Percentiles rank a stretch among this genome's conserved stretches.
Conservation (phyloP, 176 grass and related monocot species). For the Oryza nivara region DNA sequence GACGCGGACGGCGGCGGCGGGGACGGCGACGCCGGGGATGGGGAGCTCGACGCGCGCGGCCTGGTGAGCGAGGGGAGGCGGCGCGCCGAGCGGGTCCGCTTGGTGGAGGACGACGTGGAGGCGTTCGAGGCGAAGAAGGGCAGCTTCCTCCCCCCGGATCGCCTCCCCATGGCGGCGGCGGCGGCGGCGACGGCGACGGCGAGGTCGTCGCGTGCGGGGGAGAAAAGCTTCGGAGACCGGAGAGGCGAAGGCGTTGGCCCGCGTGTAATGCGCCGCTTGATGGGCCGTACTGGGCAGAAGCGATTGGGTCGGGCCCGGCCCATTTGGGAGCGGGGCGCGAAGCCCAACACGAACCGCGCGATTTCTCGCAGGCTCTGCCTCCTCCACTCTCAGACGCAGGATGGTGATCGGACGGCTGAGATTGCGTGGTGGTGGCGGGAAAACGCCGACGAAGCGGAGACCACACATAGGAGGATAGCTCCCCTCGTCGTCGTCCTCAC, state of each 20-base stretch:
- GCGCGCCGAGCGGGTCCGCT: slow-evolving; percentile 37
- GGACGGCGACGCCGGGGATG: slow-evolving; percentile 19
- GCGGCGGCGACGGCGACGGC: slow-evolving; percentile 11
- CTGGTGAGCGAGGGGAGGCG: slow-evolving; percentile 53
- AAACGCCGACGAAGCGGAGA: slow-evolving; percentile 2
- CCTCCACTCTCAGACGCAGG: neutral
- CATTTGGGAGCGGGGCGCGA: too few species aligned
- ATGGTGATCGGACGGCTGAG: neutral
- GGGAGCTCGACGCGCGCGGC: slow-evolving; percentile 31
- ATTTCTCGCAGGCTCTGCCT: neutral
- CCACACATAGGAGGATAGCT: slow-evolving; percentile 26
- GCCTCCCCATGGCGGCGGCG: slow-evolving; percentile 68
- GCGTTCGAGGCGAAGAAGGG: slow-evolving; percentile 65
- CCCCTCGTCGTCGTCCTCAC: slow-evolving; percentile 15
- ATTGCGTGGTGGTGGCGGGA: neutral
- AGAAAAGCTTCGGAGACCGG: neutral
- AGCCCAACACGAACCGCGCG: neutral
- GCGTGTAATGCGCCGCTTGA: neutral
- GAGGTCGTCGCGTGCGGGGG: slow-evolving; percentile 12
- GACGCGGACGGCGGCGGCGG: neutral
- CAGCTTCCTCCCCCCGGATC: slow-evolving; percentile 73
- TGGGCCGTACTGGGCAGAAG: neutral
- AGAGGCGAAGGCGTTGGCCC: neutral
- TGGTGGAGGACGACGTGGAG: slow-evolving; percentile 31
- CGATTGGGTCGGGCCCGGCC: neutral